A percentile compares a stretch with the other conserved stretches of the same genome.
These are phyloP conservation scores for Chlorella sp. DNA, from an alignment of 139 green algal species.

Conservation along the genomic window DNA sequence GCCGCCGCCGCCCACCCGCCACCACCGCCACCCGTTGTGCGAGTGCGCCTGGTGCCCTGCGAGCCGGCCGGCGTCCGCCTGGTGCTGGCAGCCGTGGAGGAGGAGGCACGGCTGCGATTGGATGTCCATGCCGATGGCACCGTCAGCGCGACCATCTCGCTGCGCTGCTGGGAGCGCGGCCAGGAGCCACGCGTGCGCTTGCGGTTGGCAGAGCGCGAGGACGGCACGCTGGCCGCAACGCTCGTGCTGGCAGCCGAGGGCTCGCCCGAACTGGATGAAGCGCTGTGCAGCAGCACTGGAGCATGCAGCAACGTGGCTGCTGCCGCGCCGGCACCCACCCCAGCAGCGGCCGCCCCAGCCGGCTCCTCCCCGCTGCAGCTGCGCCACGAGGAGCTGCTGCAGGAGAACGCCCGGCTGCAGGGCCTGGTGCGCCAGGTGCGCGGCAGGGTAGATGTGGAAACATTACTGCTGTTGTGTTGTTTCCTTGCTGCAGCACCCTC, in stretches of 20 bases:
- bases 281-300: too few relatives aligned
- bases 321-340: too few relatives aligned
- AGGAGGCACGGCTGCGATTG: background rate
- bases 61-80: background rate
- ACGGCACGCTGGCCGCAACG: too few relatives aligned
- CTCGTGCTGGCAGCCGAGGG: too few relatives aligned
- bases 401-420: constrained; percentile 16
- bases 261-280: too few relatives aligned
- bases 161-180: too few relatives aligned
- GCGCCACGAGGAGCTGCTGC: background rate
- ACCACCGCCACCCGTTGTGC: background rate
- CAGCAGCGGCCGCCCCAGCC: background rate
- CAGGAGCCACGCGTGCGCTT: too few relatives aligned
- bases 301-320: too few relatives aligned
- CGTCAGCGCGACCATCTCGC: background rate
- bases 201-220: too few relatives aligned
- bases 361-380: background rate
- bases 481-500: too few relatives aligned
- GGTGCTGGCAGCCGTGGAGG: background rate
- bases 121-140: background rate
- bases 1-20: background rate
- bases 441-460: too few relatives aligned
- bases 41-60: background rate
- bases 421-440: constrained; percentile 16
- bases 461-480: too few relatives aligned